Conservation (phyloP, 2,329 filamentous ascomycete species). For the Aspergillus piperis region DNA sequence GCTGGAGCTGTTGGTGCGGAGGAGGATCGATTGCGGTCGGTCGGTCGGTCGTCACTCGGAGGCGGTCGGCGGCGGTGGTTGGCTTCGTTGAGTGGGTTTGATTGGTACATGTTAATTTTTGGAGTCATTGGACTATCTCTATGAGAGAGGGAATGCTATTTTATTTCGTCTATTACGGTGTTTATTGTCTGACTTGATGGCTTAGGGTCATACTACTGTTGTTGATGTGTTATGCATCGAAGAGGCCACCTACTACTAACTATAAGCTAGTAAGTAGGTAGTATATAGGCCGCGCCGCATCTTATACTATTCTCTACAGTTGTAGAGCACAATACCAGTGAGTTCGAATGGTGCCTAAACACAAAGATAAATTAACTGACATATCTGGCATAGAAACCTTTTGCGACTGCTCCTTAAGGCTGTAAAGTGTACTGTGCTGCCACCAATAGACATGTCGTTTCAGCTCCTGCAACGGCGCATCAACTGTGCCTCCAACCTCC, state of each 20-base stretch:
- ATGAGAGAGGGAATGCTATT: too few relatives aligned
- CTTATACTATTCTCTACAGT: not conserved
- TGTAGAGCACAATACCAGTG: not conserved
- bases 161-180: too few relatives aligned
- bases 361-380: not conserved
- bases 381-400: not conserved
- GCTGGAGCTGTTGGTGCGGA: slow-evolving; percentile 2
- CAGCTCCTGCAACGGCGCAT: not conserved
- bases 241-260: not conserved
- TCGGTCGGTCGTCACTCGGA: slow-evolving; percentile 5
- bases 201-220: too few relatives aligned
- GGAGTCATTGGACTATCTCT: too few relatives aligned
- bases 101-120: too few relatives aligned
- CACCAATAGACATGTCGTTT: not conserved
- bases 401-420: not conserved
- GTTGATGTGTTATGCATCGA: not conserved
- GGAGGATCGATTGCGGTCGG: slow-evolving; percentile 3
- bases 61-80: slow-evolving; percentile 3
- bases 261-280: not conserved
- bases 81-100: too few relatives aligned
- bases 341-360: not conserved
- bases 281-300: not conserved
- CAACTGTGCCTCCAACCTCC: not conserved
- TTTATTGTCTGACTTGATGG: too few relatives aligned
- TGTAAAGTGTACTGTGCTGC: not conserved